Conservation (phyloP, 2,329 filamentous ascomycete species). For the Cordyceps farinosa region DNA sequence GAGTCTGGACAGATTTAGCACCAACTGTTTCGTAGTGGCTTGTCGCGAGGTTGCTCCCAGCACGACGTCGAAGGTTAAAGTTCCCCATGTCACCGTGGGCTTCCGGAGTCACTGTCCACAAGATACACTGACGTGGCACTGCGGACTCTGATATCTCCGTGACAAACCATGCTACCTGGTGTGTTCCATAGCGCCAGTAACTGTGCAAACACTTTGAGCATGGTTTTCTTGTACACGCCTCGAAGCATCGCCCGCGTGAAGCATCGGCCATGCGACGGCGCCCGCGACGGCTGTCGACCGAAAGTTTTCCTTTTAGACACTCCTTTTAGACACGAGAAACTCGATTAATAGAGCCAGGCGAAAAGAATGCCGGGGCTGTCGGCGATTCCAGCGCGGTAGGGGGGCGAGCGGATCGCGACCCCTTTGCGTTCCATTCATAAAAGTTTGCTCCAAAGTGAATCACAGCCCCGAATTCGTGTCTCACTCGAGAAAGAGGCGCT, state of each 20-base stretch:
- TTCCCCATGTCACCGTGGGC: not conserved
- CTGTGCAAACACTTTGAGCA: conserved; percentile 4
- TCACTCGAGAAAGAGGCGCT: not conserved
- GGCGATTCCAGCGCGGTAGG: not conserved
- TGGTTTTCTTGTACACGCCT: not conserved
- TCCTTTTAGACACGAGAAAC: too few relatives aligned
- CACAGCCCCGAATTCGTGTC: not conserved
- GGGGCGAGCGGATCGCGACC: not conserved
- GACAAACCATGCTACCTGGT: not conserved
- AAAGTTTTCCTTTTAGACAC: not conserved
- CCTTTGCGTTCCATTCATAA: conserved; percentile 3
- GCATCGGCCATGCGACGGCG: too few relatives aligned
- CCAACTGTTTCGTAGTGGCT: not conserved
- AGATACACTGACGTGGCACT: not conserved
- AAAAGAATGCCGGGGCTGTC: not conserved
- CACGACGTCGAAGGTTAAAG: not conserved
- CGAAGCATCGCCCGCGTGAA: not conserved
- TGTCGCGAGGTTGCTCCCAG: not conserved
- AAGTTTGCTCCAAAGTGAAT: not conserved
- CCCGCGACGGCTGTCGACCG: not conserved
- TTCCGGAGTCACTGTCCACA: not conserved
- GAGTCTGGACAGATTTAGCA: not conserved
- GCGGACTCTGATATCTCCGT: not conserved
- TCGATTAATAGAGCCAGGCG: not conserved
- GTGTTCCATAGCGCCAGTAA: not conserved